Base-by-base conservation (phyloP, 805 yeast species). In the Tetrapisispora iriomotensis region DNA sequence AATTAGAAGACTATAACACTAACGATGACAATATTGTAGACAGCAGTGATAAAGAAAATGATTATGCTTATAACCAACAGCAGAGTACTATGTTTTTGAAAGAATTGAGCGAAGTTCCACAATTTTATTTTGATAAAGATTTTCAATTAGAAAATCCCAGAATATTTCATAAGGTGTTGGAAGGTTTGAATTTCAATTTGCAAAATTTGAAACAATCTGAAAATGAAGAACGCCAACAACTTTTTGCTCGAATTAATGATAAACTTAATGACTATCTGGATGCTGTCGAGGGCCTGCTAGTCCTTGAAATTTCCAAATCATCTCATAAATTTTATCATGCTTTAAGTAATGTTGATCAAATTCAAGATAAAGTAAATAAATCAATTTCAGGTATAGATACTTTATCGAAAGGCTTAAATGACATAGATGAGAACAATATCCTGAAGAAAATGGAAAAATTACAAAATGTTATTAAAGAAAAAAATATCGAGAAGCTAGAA, bases 91-190 rank as follows among this genome's bases (percentile, higher is more conserved):
- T 42, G 26, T 38, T 24, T 3, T 22, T 28, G 13, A 48, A 44
- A 30, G 45, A 42, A 14, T 38, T 56, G 3, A 53, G 53, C 14
- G 51, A 51, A 20, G 59, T 92, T 6, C 97, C 98, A 0, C 59
- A 65, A 2, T 74, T 85, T 1, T 92, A 74, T 50, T 77, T 81
- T 45, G 73, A 72, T 20, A 66, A 72, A 7, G 72, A 77, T 29
- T 92, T 92, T 61, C 70, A 84, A 46, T 67, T 92, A 29, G 96
- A 92, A 50, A 86, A 92, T 55, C 96, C 96, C 6, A 70, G 95
- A 41, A 70, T 79, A 1, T 90, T 90, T 58, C 77, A 78, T 40
- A 67, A 73, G 42, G 95, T 88, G 2, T 70, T 82, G 12, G 86
- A 78, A 32, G 73, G 72, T 29, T 63, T 75, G 2, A 71, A 72